These are phyloP conservation scores for Pseudozyma hubeiensis DNA, from an alignment of 1,284 basidiomycete genomes.

Conservation along the genomic window DNA sequence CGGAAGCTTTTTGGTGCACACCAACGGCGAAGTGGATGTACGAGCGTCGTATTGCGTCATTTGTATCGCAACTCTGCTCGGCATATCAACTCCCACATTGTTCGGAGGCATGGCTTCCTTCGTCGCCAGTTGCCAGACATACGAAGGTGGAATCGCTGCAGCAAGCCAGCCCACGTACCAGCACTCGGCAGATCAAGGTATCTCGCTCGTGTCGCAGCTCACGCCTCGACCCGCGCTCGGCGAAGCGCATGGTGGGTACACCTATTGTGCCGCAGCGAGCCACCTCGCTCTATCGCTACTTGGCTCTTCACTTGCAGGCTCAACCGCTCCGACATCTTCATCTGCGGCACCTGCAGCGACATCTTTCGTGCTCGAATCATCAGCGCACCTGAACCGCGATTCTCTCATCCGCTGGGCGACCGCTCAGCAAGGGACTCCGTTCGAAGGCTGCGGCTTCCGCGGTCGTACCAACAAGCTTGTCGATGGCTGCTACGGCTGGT, in stretches of 20 bases:
- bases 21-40: slow-evolving; percentile 91
- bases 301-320: slow-evolving; percentile 8
- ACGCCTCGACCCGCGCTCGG: slow-evolving; percentile 77
- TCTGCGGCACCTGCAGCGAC: not conserved
- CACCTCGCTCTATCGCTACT: slow-evolving; percentile 80
- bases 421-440: slow-evolving; percentile 84
- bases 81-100: slow-evolving; percentile 89
- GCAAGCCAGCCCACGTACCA: slow-evolving; percentile 77
- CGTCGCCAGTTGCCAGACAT: slow-evolving; percentile 86
- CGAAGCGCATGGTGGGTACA: slow-evolving; percentile 98
- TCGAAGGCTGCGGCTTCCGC: slow-evolving; percentile 90
- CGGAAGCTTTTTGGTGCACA: slow-evolving; percentile 90
- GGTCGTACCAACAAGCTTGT: slow-evolving; percentile 97
- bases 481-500: slow-evolving; percentile 99
- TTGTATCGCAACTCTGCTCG: slow-evolving; percentile 77
- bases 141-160: slow-evolving; percentile 94
- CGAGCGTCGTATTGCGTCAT: slow-evolving; percentile 83
- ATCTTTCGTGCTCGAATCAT: not conserved
- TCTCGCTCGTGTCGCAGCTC: slow-evolving; percentile 21
- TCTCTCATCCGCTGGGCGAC: slow-evolving; percentile 83
- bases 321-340: slow-evolving; percentile 1
- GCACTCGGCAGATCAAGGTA: slow-evolving; percentile 17
- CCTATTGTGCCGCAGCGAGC: slow-evolving; percentile 88
- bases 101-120: slow-evolving; percentile 73
- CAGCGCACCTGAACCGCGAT: slow-evolving; percentile 74